These are phyloP conservation scores for Zygnema circumcarinatum DNA, from an alignment of 139 green algal species.

Conservation along the genomic window DNA sequence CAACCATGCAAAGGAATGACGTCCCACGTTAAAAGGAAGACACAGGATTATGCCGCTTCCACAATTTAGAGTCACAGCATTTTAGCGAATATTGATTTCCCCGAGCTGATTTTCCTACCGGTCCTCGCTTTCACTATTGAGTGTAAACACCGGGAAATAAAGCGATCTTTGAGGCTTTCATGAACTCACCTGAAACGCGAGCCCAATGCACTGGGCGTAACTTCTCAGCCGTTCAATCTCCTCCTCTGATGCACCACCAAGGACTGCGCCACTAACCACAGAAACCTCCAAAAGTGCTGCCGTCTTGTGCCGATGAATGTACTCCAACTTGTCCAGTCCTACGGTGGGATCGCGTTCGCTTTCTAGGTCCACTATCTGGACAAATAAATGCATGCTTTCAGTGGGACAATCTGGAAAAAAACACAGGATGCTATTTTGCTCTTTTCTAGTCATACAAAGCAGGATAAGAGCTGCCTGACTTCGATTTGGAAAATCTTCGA, in stretches of 20 bases:
- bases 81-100: no score
- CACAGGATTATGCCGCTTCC: no score
- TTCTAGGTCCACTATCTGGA: conserved; percentile 90
- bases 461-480: neutral
- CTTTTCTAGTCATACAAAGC: neutral
- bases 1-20: neutral
- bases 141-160: no score
- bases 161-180: no score
- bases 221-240: conserved; percentile 89
- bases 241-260: conserved; percentile 75
- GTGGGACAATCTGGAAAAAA: conserved; percentile 2
- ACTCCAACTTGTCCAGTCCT: conserved; percentile 90
- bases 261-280: conserved; percentile 90
- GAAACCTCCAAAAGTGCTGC: conserved; percentile 94
- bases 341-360: conserved; percentile 79
- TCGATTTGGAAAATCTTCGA: neutral
- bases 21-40: neutral
- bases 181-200: conserved; percentile 95
- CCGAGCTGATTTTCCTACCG: no score
- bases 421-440: neutral
- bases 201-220: conserved; percentile 92
- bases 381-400: neutral
- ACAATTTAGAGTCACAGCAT: no score
- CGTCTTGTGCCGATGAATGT: conserved; percentile 99
- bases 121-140: no score